These are phyloP conservation scores for Ambrosia hybrid DNA, from an alignment of 140 eudicot species.

Conservation along the genomic window DNA sequence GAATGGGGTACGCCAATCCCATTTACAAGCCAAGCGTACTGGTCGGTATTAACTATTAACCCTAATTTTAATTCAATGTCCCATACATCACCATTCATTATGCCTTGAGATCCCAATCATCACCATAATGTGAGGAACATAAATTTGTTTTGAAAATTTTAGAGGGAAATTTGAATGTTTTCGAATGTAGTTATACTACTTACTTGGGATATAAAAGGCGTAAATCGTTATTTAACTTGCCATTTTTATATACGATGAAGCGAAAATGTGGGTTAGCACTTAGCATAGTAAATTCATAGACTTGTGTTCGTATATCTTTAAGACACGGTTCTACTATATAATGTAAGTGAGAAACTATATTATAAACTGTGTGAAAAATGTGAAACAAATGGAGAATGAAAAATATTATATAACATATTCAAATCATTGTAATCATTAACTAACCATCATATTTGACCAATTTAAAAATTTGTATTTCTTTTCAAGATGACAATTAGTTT, in stretches of 20 bases:
- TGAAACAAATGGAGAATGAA: not conserved
- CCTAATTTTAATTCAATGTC: conserved; percentile 27
- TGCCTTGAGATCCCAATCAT: conserved; percentile 44
- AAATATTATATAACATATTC: not conserved
- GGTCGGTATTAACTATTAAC: conserved; percentile 31
- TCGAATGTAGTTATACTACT: too few species aligned
- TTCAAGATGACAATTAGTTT: not conserved
- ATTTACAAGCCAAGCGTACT: conserved; percentile 30
- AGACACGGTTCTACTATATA: too few species aligned
- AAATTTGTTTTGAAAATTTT: conserved; percentile 16
- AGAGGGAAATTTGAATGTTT: conserved; percentile 20
- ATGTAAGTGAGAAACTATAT: too few species aligned
- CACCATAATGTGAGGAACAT: conserved; percentile 34
- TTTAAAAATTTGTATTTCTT: not conserved
- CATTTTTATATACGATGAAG: too few species aligned
- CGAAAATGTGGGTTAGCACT: too few species aligned
- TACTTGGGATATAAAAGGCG: too few species aligned
- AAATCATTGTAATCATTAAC: not conserved
- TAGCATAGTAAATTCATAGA: too few species aligned
- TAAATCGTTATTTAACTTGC: too few species aligned
- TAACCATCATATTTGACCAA: not conserved
- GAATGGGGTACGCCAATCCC: conserved; percentile 27
- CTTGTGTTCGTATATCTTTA: too few species aligned
- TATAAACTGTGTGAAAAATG: too few species aligned
- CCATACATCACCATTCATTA: conserved; percentile 42